A percentile compares a stretch with the other conserved stretches of the same genome.
These are phyloP conservation scores for Chlamydomonas reinhardtii DNA, from an alignment of 163 green algal species.

Conservation along the genomic window DNA sequence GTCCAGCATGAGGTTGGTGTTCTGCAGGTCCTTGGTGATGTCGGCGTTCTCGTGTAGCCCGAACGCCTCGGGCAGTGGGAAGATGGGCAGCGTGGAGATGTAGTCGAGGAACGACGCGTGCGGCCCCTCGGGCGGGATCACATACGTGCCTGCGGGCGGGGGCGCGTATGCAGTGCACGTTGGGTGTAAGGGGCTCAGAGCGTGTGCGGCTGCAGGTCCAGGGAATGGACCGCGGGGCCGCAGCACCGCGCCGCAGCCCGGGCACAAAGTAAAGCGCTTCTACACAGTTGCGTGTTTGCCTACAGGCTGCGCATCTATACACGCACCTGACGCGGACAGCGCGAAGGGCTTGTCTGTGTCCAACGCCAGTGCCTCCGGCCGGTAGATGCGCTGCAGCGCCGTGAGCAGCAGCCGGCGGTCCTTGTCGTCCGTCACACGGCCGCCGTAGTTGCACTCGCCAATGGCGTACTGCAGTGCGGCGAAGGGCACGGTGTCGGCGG, in stretches of 20 bases:
- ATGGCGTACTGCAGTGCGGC: constrained; percentile 82
- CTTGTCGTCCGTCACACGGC: constrained; percentile 90
- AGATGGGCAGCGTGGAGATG: constrained; percentile 73
- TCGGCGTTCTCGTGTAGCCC: constrained; percentile 86
- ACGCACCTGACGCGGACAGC: constrained; percentile 51
- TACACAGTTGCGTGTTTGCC: too few species aligned
- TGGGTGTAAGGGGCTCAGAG: too few species aligned
- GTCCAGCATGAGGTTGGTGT: constrained; percentile 70
- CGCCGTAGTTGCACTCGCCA: constrained; percentile 90
- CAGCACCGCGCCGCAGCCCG: too few species aligned
- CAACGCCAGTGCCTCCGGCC: constrained; percentile 56
- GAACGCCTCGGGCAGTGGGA: constrained; percentile 78
- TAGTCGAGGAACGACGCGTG: constrained; percentile 70
- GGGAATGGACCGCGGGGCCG: too few species aligned
- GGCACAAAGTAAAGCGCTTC: too few species aligned
- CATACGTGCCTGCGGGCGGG: constrained; percentile 62
- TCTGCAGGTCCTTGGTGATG: constrained; percentile 76
- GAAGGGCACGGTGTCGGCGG: constrained; percentile 63
- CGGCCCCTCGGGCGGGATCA: constrained; percentile 60
- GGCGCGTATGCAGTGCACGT: too few species aligned
- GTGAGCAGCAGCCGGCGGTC: constrained; percentile 82
- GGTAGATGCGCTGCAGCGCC: constrained; percentile 74
- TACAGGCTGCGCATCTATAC: too few species aligned
- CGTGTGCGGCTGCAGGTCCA: too few species aligned
- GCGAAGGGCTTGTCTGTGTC: constrained; percentile 24